Base-by-base conservation (phyloP, 805 yeast genomes). In the Saturnispora silvae region DNA sequence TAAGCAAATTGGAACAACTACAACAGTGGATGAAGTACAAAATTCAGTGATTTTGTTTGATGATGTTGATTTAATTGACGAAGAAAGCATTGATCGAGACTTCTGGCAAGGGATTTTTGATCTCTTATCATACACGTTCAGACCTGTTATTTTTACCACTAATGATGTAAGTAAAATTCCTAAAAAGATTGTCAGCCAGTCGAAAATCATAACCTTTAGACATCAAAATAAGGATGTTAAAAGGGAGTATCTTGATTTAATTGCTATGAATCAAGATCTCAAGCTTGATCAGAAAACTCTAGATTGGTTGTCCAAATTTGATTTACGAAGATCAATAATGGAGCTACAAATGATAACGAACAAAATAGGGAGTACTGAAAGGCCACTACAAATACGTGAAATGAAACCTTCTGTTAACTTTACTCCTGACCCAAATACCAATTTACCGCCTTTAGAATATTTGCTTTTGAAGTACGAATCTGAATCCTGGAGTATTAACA, bases 1-100 rank as follows among this genome's bases (percentile, higher is more conserved):
- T 27, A 76, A 70, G 34, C 96, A 94, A 49, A 70, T 86, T 37
- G 76, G 89, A 39, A 87, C 95, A 4, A 81, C 94, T 0, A 85
- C 84, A 42, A 61, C 81, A 33, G 87, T 89, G 2, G 83, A 79
- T 45, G 62, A 40, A 11, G 28, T 35, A 16, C 48, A 48, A 31
- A 67, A 73, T 41, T 86, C 89, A 6, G 61, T 85, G 5, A 77
- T 92, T 4, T 56, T 92, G 24, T 65, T 89, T 40, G 95, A 87
- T 47, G 96, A 89, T 49, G 87, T 82, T 28, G 95, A 89, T 52
- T 63, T 83, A 9, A 54, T 87, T 15, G 84, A 80, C 49, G 84
- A 75, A 37, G 74, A 69, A 28, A 75, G 71, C 23, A 16, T 23
- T 4, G 97, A 92, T 49, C 73, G 70, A 40, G 75, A 75, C 2